Percentiles rank a stretch among this genome's conserved stretches.
Conservation (phyloP, 225 moss, liverwort and hornwort genomes). For the Physcomitrellopsis africana region DNA sequence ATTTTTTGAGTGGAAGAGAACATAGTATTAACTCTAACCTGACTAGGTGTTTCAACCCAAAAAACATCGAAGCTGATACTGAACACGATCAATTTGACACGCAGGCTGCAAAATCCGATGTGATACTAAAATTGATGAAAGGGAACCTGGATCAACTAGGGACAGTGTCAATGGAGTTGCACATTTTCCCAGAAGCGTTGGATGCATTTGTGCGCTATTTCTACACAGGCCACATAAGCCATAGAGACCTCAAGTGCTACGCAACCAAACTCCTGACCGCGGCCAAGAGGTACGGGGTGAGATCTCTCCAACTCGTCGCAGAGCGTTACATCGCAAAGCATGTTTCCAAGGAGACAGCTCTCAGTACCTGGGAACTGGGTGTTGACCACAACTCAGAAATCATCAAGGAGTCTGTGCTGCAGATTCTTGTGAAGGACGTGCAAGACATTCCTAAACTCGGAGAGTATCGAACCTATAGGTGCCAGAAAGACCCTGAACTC, state of each 20-base stretch:
- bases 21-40: slow-evolving; percentile 21
- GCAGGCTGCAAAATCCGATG: slow-evolving; percentile 83
- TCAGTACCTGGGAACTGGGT: slow-evolving; percentile 83
- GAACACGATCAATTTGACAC: slow-evolving; percentile 20
- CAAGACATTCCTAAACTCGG: slow-evolving; percentile 73
- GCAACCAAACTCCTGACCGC: slow-evolving; percentile 73
- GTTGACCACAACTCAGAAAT: slow-evolving; percentile 78
- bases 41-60: background rate
- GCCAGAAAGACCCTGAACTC: slow-evolving; percentile 78
- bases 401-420: slow-evolving; percentile 79
- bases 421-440: slow-evolving; percentile 69
- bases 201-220: slow-evolving; percentile 78
- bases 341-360: slow-evolving; percentile 68
- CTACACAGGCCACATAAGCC: slow-evolving; percentile 79
- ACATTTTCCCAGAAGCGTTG: slow-evolving; percentile 71
- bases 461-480: slow-evolving; percentile 71
- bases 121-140: slow-evolving; percentile 76
- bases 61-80: background rate
- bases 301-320: slow-evolving; percentile 62
- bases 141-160: slow-evolving; percentile 73
- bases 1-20: background rate
- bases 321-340: slow-evolving; percentile 77
- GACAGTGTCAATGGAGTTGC: slow-evolving; percentile 69
- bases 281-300: slow-evolving; percentile 73
- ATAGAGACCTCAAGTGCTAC: slow-evolving; percentile 71